A percentile compares a stretch with the other conserved stretches of the same genome.
Conservation (phyloP, 495 filamentous ascomycete species). For the Xylaria telfairii region DNA sequence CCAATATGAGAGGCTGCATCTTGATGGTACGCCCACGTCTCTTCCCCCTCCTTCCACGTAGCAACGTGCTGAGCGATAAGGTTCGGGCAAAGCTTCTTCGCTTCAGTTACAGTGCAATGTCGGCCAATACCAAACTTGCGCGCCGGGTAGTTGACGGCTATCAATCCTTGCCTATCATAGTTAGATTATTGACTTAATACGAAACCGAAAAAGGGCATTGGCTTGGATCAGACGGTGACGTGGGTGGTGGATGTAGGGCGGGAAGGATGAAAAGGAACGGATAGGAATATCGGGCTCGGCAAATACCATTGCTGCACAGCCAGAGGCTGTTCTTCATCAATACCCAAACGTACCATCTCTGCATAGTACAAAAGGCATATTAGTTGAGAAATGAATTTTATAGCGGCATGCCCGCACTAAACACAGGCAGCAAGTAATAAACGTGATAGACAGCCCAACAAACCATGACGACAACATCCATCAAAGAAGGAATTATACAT, state of each 20-base stretch:
- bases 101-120: constrained; percentile 77
- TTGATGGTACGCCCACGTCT: constrained; percentile 88
- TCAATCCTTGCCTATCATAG: constrained; percentile 69
- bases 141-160: constrained; percentile 95
- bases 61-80: constrained; percentile 91
- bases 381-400: neutral
- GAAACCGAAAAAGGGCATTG: neutral
- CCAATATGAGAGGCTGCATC: constrained; percentile 76
- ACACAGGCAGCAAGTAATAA: too few species aligned
- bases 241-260: constrained; percentile 1
- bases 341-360: constrained; percentile 68
- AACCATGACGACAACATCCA: neutral
- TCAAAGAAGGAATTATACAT: constrained; percentile 47
- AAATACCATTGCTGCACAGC: constrained; percentile 86
- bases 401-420: neutral
- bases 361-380: neutral
- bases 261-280: neutral
- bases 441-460: neutral
- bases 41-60: constrained; percentile 91
- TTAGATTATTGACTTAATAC: constrained; percentile 23
- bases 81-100: constrained; percentile 85
- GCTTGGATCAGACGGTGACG: neutral
- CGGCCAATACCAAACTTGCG: constrained; percentile 77
- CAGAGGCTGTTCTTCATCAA: constrained; percentile 76
- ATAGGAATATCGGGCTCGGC: constrained; percentile 18